Base-by-base conservation (phyloP, 108 stramenopile species). In the Cyclotella kingstonii region DNA sequence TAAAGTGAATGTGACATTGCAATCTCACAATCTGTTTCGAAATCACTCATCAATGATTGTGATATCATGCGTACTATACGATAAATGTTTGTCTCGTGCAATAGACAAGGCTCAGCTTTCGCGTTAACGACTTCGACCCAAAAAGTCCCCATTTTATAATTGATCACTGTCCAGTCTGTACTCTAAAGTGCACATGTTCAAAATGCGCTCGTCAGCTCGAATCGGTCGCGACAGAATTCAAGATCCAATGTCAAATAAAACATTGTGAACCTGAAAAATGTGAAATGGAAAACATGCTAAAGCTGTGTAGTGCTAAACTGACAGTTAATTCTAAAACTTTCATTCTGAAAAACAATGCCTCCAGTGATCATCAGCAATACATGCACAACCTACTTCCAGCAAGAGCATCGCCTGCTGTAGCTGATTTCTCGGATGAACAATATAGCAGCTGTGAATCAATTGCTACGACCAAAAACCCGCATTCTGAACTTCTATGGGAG, bases 161-260 rank as follows among this genome's bases (percentile, higher is more conserved):
- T 19, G 50, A 72, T 19, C 38, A 66, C 36, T 77, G 76, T 46
- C 76, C 76, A 5, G 53, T 77, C 29, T 77, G 76, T 27, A 47
- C 59, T 14, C 65, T 68, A 1, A 27, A 45, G n/a, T 77, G 76
- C 29, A 45, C 55, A 2, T 77, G 76, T 50, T 40, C 70, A 21
- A 77, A 66, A 55, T 77, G 76, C 70, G 28, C 41, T 28, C 59
- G 66, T 10, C 50, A 45, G 14, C 75, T 76, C 29, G 75, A 70
- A 39, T 40, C 33, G 14, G 52, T 55, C 2, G 22, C 49, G 1
- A n/a, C 3, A 0, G 40, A 55, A 31, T 18, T 74, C 34, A 54
- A 68, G 50, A 34, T 34, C 19, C 47, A 25, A 8, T 76, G 68
- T 28, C 25, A 70, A 25, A 33, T 38, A 22, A 68, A 76, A 57